Conservation (phyloP, 192 early-diverging fungal species). For the Pecoramyces ruminantium region DNA sequence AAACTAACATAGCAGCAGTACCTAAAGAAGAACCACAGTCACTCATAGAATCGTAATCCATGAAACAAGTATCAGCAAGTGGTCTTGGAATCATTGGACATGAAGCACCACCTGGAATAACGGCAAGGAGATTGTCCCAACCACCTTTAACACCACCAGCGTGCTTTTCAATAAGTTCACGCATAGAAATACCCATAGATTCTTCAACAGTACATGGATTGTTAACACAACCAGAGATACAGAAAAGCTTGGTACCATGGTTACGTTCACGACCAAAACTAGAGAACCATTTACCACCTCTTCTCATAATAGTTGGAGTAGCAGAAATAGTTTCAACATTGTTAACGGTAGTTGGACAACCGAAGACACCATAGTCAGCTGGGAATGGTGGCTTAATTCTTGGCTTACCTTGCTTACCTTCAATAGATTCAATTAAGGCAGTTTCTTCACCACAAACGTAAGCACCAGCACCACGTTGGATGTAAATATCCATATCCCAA, state of each 20-base stretch:
- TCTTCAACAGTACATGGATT: constrained; percentile 95
- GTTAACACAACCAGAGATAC: constrained; percentile 96
- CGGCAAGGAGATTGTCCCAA: constrained; percentile 94
- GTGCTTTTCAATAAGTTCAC: constrained; percentile 85
- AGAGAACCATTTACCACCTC: constrained; percentile 88
- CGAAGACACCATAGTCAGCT: constrained; percentile 93
- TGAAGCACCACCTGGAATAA: constrained; percentile 94
- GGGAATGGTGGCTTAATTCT: constrained; percentile 98
- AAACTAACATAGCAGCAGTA: constrained; percentile 93
- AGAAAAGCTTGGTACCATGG: constrained; percentile 90
- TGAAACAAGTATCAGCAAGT: constrained; percentile 74
- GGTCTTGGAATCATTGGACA: constrained; percentile 15
- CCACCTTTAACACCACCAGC: constrained; percentile 93
- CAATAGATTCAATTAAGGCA: constrained; percentile 39
- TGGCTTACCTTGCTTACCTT: constrained; percentile 98
- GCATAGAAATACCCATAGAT: constrained; percentile 92
- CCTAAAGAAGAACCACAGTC: constrained; percentile 87
- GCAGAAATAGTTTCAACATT: constrained; percentile 99
- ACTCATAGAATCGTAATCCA: constrained; percentile 97
- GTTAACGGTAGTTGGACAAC: constrained; percentile 98
- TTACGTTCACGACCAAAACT: constrained; percentile 84
- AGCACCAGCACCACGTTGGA: constrained; percentile 94
- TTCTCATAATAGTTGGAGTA: constrained; percentile 81
- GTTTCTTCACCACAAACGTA: constrained; percentile 98
- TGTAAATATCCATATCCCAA: constrained; percentile 91